Evolutionary conservation across 345 rosid genomes (phyloP), one percentile per base, ranked within the genome.

Genomic region (Hibiscus tridactylites): DNA sequence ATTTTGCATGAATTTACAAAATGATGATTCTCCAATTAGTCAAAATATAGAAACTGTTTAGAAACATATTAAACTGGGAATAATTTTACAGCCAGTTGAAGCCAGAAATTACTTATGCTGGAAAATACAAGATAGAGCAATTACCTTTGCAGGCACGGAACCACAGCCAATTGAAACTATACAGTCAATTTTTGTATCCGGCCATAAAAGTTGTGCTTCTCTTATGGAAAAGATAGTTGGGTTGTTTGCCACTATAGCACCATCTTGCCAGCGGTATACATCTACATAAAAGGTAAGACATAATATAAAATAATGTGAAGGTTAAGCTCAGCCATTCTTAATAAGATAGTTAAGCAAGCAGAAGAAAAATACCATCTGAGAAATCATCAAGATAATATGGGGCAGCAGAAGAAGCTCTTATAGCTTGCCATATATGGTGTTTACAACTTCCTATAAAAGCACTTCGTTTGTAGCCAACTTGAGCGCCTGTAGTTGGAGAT

Each of bases 191-290:
- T 81, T 89, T 70, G 97, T 86, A 85, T 95, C 99, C 70, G 99
- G 97, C 99, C 99, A 95, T 16, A 95, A 78, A 82, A 95, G 97
- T 84, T 95, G 98, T 71, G 99, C 98, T 88, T 95, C 99, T 83
- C 98, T 87, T 70, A 95, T 86, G 75, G 97, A 89, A 77, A 92
- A 88, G 29, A 95, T 79, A 6, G 98, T 90, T 73, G 99, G 98
- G 83, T 95, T 95, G 71, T 95, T 95, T 70, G 99, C 98, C 70
- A 95, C 97, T 78, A 95, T 89, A 61, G 98, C 99, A 78, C 98
- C 99, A 86, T 95, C 99, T 88, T 95, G 98, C 99, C 98, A 95
- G 76, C 98, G 96, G 73, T 84, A 85, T 59, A 85, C 75, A 77
- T 86, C 99, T 95, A 70, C 11, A 56, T 72, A 63, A 80, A 79